Evolutionary conservation across 257 asterid species (phyloP), one percentile per base, ranked within the genome.

Genomic region (Gentiana straminea): DNA sequence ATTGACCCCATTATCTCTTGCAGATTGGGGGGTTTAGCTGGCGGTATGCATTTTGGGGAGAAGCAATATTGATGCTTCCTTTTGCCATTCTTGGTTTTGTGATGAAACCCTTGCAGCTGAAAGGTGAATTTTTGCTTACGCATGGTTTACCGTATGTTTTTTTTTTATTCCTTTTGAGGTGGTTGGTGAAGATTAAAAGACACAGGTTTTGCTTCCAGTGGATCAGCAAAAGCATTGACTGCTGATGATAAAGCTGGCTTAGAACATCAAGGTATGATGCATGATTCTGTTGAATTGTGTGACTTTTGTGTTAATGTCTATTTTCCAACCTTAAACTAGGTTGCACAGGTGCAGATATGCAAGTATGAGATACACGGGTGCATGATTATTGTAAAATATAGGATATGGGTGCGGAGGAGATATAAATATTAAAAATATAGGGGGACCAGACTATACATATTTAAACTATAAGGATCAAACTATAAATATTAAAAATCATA

Each of bases 1-100:
- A 41, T 7, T 41, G 1, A 41, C 46, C 46, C 1, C 6, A 51
- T 44, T 41, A 3, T 44, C 24, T 58, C 38, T 53, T 55, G 38
- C 59, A 89, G 97, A 75, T 86, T 57, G 79, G 76, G 53, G 35
- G 81, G 68, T 60, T 80, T 45, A 80, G 60, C 65, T 89, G 97
- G 97, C 94, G 93, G 41, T 79, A 72, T 75, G 97, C 95, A 33
- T 90, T 90, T 64, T 76, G 80, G 79, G 72, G 76, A 55, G 94
- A 84, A 75, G 97, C 96, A 55, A 32, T 75, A 35, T 75, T 90
- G 71, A 90, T 90, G 97, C 83, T 82, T 65, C 94, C 94, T 60
- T 90, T 86, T 77, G 94, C 86, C 46, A 59, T 84, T 58, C 72
- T 84, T 54, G 88, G 97, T 60, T 86, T 90, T 71, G 70, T 84